Evolutionary conservation across 2,329 filamentous ascomycete genomes (phyloP).

Genomic region (Fusarium newnesense): DNA sequence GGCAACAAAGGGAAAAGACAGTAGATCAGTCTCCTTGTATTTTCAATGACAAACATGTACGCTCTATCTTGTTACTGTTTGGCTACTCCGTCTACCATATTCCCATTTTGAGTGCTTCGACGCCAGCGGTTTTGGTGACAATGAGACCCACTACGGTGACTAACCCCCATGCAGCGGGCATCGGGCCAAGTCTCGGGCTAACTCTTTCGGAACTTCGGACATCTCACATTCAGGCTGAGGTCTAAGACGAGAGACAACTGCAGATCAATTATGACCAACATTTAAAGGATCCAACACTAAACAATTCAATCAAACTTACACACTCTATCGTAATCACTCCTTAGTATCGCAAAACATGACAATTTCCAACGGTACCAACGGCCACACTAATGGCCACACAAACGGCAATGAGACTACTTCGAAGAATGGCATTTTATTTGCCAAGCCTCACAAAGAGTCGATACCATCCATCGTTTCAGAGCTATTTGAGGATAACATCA

Average conservation of each 20-base stretch:
- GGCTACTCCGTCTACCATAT: rapidly evolving
- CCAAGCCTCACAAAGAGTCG: background rate
- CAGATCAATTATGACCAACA: background rate
- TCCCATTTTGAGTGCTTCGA: background rate
- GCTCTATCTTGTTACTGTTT: too few relatives aligned
- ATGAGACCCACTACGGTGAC: background rate
- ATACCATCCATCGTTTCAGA: background rate
- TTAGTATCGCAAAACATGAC: background rate
- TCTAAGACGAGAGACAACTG: background rate
- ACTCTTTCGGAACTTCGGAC: background rate
- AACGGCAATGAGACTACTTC: background rate
- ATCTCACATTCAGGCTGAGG: background rate
- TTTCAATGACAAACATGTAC: rapidly evolving
- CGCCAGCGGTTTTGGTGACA: background rate
- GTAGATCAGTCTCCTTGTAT: rapidly evolving
- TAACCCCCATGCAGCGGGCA: background rate
- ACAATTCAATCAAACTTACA: too few relatives aligned
- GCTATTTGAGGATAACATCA: slow-evolving; percentile 36
- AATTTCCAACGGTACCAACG: background rate
- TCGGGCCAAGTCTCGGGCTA: slow-evolving; percentile 10
- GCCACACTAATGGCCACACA: background rate
- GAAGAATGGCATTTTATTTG: background rate
- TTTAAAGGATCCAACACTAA: background rate
- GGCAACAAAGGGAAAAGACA: background rate
- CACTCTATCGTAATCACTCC: background rate